A percentile compares a stretch with the other conserved stretches of the same genome.
Conservation (phyloP, 1,139 yeast genomes). For the Zygosaccharomyces sapae region DNA sequence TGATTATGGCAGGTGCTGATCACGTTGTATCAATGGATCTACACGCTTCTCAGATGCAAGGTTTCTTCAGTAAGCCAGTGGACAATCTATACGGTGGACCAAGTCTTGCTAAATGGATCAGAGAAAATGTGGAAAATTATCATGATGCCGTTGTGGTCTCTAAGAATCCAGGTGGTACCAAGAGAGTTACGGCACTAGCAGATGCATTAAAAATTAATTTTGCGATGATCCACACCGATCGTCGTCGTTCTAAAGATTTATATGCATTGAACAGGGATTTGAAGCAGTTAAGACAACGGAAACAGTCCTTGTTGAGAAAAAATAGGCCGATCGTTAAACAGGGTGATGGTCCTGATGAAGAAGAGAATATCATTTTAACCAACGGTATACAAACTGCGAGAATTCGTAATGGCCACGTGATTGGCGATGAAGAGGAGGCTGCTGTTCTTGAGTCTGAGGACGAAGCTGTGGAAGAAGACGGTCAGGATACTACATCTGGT, state of each 20-base stretch:
- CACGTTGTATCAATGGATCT: slow-evolving; percentile 97
- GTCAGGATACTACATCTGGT: slow-evolving; percentile 32
- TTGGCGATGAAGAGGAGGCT: slow-evolving; percentile 90
- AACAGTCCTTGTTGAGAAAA: slow-evolving; percentile 39
- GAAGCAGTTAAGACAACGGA: slow-evolving; percentile 36
- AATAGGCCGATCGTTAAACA: slow-evolving; percentile 38
- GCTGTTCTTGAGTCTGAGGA: slow-evolving; percentile 44
- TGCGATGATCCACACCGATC: slow-evolving; percentile 98
- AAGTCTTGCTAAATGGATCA: slow-evolving; percentile 93
- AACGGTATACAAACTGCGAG: slow-evolving; percentile 94
- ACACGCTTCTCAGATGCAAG: slow-evolving; percentile 99
- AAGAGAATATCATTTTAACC: slow-evolving; percentile 61
- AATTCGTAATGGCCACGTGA: slow-evolving; percentile 95
- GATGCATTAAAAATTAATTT: slow-evolving; percentile 92
- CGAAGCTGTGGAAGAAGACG: slow-evolving; percentile 38
- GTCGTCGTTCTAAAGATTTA: slow-evolving; percentile 81
- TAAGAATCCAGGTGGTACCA: slow-evolving; percentile 98
- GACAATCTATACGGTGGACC: slow-evolving; percentile 97
- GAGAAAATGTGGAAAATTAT: slow-evolving; percentile 82
- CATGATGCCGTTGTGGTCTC: slow-evolving; percentile 80
- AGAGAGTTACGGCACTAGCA: slow-evolving; percentile 94
- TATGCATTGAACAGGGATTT: slow-evolving; percentile 42
- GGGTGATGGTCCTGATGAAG: slow-evolving; percentile 53
- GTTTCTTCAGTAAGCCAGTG: slow-evolving; percentile 94
- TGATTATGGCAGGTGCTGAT: slow-evolving; percentile 98